Evolutionary conservation across 805 yeast genomes (phyloP).

Genomic region (Cyberlindnera xylosilytica): DNA sequence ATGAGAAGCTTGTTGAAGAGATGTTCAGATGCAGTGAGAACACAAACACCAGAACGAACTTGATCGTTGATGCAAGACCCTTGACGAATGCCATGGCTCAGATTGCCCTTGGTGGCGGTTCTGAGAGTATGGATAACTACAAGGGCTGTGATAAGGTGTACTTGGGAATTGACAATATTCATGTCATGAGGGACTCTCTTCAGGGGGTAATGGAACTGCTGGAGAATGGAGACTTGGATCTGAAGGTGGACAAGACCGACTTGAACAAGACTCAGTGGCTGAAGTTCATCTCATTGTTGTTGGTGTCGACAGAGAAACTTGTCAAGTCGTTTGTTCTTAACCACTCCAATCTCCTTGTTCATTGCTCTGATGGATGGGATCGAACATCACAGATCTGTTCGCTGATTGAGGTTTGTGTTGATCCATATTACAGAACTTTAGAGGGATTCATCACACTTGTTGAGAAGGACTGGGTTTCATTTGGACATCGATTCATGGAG

Average conservation of each 20-base stretch:
- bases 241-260: constrained; percentile 60
- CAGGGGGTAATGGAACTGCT: constrained; percentile 39
- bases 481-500: constrained; percentile 88
- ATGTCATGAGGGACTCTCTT: constrained; percentile 87
- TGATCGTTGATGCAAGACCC: constrained; percentile 91
- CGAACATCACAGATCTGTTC: constrained; percentile 89
- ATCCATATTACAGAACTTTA: constrained; percentile 83
- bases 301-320: constrained; percentile 74
- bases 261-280: constrained; percentile 77
- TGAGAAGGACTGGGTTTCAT: constrained; percentile 94
- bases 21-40: constrained; percentile 58
- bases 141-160: constrained; percentile 67
- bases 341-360: constrained; percentile 78
- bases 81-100: constrained; percentile 95
- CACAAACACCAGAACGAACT: constrained; percentile 46
- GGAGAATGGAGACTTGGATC: constrained; percentile 40
- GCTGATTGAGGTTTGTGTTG: constrained; percentile 79
- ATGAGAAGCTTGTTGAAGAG: constrained; percentile 76
- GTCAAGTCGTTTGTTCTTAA: constrained; percentile 80
- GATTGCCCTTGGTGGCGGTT: constrained; percentile 96
- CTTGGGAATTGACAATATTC: constrained; percentile 91
- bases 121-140: constrained; percentile 89
- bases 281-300: constrained; percentile 59
- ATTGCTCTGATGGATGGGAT: constrained; percentile 99
- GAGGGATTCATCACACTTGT: constrained; percentile 83